Evolutionary conservation across 441 rosid genomes (phyloP), one percentile per base, ranked within the genome.

Genomic region (Syzygium malaccense): DNA sequence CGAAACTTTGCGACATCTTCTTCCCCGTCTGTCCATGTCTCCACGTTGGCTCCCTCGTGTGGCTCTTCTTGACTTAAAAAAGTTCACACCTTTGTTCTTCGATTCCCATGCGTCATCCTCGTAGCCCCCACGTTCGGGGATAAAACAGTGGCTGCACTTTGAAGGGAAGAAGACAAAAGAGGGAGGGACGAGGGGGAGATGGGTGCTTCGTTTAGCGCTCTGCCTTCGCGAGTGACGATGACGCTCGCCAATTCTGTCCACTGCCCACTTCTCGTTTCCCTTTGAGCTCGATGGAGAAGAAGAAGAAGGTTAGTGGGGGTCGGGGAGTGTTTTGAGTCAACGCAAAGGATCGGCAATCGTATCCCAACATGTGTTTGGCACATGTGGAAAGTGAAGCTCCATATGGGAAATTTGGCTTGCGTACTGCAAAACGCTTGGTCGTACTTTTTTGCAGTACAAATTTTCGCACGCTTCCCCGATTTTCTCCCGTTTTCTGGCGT

Each of bases 371-470:
- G 83, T 75, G 83, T 75, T 41, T 75, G 51, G 23, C 4, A 41
- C 25, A 3, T 23, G 83, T 23, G 83, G 51, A 75, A 48, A 75
- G 0, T 0, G 83, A 7, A 12, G 51, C 51, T 2, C 3, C 2
- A 4, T 23, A 45, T 4, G 14, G 83, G 26, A 75, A 12, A 1
- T 6, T 41, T 41, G 49, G 26, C 13, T 75, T 75, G 83, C 83
- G 83, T 71, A 71, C 83, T 71, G 51, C 83, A 71, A 11, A 13
- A 45, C 51, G 83, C n/a, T 37, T 45, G 5, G 9, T 88, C 87
- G 92, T 91, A 92, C 93, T 91, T 84, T 92, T 84, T 89, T 91
- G 92, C 41, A 91, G 92, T 89, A 92, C 93, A 92, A 4, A 19
- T 33, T 15, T 25, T 11, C 2, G 0, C 53, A 64, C n/a, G 62